phyloP scores from a whole-genome alignment of 495 filamentous ascomycete genomes.

The Cercophora scortea region DNA sequence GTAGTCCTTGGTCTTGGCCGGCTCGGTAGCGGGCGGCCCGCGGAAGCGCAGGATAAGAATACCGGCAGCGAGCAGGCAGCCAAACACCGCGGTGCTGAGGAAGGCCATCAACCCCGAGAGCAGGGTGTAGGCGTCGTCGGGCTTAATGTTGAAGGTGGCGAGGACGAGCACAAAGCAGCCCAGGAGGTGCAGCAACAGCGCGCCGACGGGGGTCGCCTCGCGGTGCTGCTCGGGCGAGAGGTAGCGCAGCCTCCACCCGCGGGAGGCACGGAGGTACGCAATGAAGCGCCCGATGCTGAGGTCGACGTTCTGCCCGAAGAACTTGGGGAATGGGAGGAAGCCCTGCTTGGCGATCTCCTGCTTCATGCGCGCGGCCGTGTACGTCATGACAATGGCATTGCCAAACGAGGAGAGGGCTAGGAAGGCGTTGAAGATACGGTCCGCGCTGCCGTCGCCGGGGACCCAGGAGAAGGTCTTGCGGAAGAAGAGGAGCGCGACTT shows the following conservation, averaged over 20 bases:
- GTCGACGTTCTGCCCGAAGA: constrained; percentile 33
- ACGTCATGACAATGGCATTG: constrained; percentile 38
- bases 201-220: constrained; percentile 34
- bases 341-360: constrained; percentile 49
- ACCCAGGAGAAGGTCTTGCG: constrained; percentile 7
- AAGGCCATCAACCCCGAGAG: constrained; percentile 24
- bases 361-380: constrained; percentile 43
- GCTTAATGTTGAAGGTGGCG: constrained; percentile 14
- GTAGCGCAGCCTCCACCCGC: neutral
- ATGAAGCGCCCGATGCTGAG: constrained; percentile 26
- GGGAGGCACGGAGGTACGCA: neutral
- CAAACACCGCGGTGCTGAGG: constrained; percentile 18
- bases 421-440: constrained; percentile 15
- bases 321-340: constrained; percentile 37
- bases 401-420: constrained; percentile 23
- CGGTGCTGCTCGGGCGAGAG: constrained; percentile 4
- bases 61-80: constrained; percentile 24
- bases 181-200: constrained; percentile 37
- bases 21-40: constrained; percentile 14
- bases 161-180: constrained; percentile 31
- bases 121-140: constrained; percentile 22
- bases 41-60: constrained; percentile 24
- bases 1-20: neutral
- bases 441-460: neutral
- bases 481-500: constrained; percentile 16